A percentile compares a stretch with the other conserved stretches of the same genome.
Evolutionary conservation across 768 basidiomycete genomes (phyloP).

Genomic region (Tulasnella sp.): DNA sequence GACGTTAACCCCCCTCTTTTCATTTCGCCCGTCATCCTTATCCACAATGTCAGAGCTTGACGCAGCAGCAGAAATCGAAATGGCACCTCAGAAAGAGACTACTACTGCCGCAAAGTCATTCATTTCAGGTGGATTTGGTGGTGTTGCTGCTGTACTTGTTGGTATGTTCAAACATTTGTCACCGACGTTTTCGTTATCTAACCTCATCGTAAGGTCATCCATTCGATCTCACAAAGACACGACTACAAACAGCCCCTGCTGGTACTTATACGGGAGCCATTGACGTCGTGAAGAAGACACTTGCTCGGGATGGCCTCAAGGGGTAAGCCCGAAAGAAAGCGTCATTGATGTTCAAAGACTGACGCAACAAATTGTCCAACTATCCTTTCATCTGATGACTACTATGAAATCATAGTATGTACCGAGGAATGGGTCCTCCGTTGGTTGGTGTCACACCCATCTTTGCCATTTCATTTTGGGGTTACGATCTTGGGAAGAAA

Average conservation of each 20-base stretch:
- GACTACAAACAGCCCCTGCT: conserved; percentile 80
- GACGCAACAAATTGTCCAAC: not conserved
- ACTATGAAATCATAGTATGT: conserved; percentile 39
- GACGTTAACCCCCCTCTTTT: no score
- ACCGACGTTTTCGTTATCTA: not conserved
- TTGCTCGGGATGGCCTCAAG: conserved; percentile 79
- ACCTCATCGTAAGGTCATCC: conserved; percentile 64
- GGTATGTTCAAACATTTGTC: conserved; percentile 40
- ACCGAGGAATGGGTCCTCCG: conserved; percentile 88
- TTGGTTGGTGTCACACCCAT: conserved; percentile 93
- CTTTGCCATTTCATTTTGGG: conserved; percentile 97
- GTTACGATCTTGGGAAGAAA: conserved; percentile 85
- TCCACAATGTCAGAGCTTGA: not conserved
- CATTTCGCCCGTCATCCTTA: not conserved
- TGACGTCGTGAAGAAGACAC: conserved; percentile 82
- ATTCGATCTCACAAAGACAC: conserved; percentile 94
- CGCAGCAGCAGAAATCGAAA: conserved; percentile 1
- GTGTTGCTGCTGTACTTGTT: conserved; percentile 73
- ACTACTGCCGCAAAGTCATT: conserved; percentile 60
- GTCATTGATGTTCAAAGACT: conserved; percentile 5
- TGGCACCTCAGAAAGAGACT: conserved; percentile 18
- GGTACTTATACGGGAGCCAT: conserved; percentile 84
- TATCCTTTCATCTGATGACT: not conserved
- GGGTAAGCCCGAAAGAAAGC: conserved; percentile 48
- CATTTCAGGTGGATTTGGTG: conserved; percentile 87